Evolutionary conservation across 768 basidiomycete genomes (phyloP), one percentile per base, ranked within the genome.

Genomic region (Amanita rubescens): DNA sequence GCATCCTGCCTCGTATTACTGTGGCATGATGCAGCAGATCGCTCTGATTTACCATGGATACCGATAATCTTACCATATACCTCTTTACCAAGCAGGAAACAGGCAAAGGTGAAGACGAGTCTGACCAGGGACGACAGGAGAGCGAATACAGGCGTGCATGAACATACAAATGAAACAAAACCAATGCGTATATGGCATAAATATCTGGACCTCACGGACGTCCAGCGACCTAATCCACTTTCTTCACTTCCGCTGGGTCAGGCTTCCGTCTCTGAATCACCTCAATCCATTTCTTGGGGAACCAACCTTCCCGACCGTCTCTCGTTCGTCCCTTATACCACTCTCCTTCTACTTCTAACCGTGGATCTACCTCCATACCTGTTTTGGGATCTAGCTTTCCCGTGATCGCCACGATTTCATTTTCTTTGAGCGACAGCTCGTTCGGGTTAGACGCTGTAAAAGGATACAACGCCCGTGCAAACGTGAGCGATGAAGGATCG

Each of bases 301-400:
- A 96, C 92, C 93, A 98, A 0, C 94, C 94, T 59, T 90, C 84
- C 59, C 86, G 76, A 0, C 94, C 94, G 59, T 96, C 94, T 54
- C 94, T 75, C 56, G 90, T 94, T 43, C 94, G 77, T 1, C 94
- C 94, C 66, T 83, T 85, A 94, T 93, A 97, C 94, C 94, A 98
- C 54, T 93, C 94, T 4, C 75, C 80, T 51, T 82, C 75, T 17
- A 84, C 71, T 57, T 80, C 78, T 45, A 78, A 58, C 20, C 85
- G 70, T 2, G 84, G 81, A 58, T 88, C 82, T 4, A 86, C 83
- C 54, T 85, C 85, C 54, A 66, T 69, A 0, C 87, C 87, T 0
- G 82, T 86, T 11, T 74, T 66, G 0, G 84, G 85, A 59, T 88
- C 87, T 41, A 87, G 64, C 65, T 89, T 90, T 42, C 80, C 88